phyloP scores from a whole-genome alignment of 2,329 filamentous ascomycete species.

The Phaeomoniella chlamydospora region DNA sequence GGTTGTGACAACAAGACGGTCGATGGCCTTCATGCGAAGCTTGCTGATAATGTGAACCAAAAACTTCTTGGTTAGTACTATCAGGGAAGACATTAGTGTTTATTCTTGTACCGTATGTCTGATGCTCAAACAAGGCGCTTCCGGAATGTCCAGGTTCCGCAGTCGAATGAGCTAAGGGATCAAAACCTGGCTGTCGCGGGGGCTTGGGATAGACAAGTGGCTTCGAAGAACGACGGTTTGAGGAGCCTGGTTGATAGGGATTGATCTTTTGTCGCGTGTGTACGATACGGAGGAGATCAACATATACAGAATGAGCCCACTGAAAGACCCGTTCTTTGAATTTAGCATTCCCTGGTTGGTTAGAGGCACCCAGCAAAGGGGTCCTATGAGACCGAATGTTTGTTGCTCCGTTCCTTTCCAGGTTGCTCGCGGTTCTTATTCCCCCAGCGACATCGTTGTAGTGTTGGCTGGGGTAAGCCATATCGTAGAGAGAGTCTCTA shows the following conservation, averaged over 20 bases:
- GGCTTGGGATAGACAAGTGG: conserved; percentile 49
- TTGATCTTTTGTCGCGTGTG: conserved; percentile 36
- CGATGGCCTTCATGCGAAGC: too few species aligned
- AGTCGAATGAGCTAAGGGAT: conserved; percentile 25
- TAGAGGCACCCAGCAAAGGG: not conserved
- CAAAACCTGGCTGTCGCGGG: conserved; percentile 39
- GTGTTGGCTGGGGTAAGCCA: not conserved
- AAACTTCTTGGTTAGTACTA: not conserved
- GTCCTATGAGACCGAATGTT: not conserved
- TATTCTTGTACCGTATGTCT: not conserved
- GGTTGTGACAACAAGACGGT: not conserved
- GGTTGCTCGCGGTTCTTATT: not conserved
- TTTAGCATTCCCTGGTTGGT: conserved; percentile 21
- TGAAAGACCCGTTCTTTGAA: conserved; percentile 56
- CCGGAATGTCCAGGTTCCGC: not conserved
- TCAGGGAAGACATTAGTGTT: not conserved
- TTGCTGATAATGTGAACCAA: not conserved
- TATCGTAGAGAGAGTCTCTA: not conserved
- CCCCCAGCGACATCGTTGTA: not conserved
- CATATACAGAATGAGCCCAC: conserved; percentile 59
- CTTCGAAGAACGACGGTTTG: conserved; percentile 28
- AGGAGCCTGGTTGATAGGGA: conserved; percentile 30
- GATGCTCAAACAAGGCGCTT: not conserved
- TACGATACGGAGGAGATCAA: conserved; percentile 53
- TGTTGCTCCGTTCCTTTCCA: not conserved